These are phyloP conservation scores for Scenedesmus sp. DNA, from an alignment of 163 green algal species.

Conservation along the genomic window DNA sequence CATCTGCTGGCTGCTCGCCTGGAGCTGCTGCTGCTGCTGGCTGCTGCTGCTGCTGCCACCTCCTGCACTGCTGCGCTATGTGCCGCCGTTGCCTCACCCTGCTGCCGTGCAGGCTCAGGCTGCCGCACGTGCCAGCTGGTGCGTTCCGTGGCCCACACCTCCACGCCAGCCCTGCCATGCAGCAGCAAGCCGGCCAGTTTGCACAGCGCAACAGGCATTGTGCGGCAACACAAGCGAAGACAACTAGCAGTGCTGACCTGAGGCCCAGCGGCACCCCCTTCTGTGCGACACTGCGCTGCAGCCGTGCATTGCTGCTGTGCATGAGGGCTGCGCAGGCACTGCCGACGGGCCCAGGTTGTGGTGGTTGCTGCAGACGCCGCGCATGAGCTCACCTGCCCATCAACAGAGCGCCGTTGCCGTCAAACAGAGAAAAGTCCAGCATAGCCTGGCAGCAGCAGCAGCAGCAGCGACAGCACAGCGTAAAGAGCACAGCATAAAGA, in stretches of 20 bases:
- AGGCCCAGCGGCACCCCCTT: no score
- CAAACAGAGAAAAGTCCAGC: conserved; percentile 48
- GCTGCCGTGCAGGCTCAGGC: neutral
- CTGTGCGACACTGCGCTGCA: no score
- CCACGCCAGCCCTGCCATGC: neutral
- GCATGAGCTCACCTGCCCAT: conserved; percentile 50
- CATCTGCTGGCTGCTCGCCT: neutral
- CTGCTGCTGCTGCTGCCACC: neutral
- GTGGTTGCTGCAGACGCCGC: neutral
- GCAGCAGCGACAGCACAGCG: conserved; percentile 16
- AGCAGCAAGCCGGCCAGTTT: no score
- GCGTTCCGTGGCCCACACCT: conserved; percentile 34
- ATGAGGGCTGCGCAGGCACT: no score
- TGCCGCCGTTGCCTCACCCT: neutral
- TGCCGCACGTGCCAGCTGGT: neutral
- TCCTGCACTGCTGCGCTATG: neutral
- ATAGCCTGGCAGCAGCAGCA: conserved; percentile 11
- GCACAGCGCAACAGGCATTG: no score
- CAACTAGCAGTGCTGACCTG: no score
- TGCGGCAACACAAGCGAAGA: no score
- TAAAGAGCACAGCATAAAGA: no score
- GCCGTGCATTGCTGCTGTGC: no score
- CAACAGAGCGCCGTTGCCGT: conserved; percentile 13
- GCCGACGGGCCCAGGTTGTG: no score
- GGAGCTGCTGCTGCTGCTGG: neutral